Percentiles rank a stretch among this genome's conserved stretches.
Evolutionary conservation across 2,329 filamentous ascomycete species (phyloP).

Genomic region (Thermoascus crustaceus): DNA sequence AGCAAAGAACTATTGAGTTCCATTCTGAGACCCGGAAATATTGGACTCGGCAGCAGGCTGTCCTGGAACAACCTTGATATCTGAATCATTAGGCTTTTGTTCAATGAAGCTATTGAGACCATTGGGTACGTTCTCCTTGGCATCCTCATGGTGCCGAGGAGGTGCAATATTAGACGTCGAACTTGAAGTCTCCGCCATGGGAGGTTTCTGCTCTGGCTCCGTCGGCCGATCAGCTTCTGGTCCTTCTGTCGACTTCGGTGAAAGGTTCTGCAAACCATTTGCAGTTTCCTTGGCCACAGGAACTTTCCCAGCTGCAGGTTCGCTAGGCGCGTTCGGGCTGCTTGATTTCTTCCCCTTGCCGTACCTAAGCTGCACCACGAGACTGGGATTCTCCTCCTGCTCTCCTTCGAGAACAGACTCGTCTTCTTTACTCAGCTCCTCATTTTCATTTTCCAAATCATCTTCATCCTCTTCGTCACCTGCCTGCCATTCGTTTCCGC

Average conservation of each 20-base stretch:
- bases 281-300: conserved; percentile 3
- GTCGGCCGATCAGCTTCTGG: not conserved
- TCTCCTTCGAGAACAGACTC: conserved; percentile 38
- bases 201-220: too few species aligned
- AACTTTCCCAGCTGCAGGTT: conserved; percentile 1
- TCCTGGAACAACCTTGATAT: too few species aligned
- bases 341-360: conserved; percentile 20
- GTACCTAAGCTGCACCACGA: conserved; percentile 64
- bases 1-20: too few species aligned
- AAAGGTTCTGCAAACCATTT: too few species aligned
- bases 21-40: too few species aligned
- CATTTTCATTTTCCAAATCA: conserved; percentile 51
- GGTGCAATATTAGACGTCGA: too few species aligned
- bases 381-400: conserved; percentile 47
- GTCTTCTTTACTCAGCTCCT: conserved; percentile 34
- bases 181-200: too few species aligned
- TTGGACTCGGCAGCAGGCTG: too few species aligned
- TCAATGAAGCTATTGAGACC: too few species aligned
- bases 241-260: conserved; percentile 3
- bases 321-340: conserved; percentile 6
- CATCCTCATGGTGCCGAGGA: conserved; percentile 5
- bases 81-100: too few species aligned
- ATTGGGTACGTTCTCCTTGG: conserved; percentile 8
- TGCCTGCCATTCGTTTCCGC: conserved; percentile 61
- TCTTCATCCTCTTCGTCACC: conserved; percentile 67